Evolutionary conservation across 768 basidiomycete genomes (phyloP).

Genomic region (Podaxis sp.): DNA sequence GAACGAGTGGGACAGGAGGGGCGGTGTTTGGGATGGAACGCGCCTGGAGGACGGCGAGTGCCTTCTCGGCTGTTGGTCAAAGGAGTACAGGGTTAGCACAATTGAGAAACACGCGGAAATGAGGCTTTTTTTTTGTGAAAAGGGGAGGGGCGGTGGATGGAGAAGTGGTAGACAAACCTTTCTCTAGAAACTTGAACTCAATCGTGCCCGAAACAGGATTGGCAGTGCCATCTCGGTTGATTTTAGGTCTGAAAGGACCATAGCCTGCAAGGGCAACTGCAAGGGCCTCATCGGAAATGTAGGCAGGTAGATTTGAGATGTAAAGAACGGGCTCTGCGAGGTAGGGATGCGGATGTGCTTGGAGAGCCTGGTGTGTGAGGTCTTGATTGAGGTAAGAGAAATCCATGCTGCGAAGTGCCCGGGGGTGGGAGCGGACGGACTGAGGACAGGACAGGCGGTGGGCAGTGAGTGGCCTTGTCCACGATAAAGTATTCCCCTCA

Average conservation of each 20-base stretch:
- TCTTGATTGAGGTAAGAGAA: slow-evolving; percentile 34
- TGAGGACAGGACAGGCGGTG: not conserved
- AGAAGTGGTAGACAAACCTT: slow-evolving; percentile 47
- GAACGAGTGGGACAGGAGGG: slow-evolving; percentile 56
- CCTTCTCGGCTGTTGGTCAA: slow-evolving; percentile 69
- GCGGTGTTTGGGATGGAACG: slow-evolving; percentile 60
- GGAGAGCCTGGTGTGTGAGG: slow-evolving; percentile 27
- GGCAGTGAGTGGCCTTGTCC: not conserved
- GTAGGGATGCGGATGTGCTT: slow-evolving; percentile 63
- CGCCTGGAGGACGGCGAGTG: slow-evolving; percentile 77
- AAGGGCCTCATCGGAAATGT: slow-evolving; percentile 72
- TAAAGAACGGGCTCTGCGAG: slow-evolving; percentile 80
- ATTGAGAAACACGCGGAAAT: slow-evolving; percentile 8
- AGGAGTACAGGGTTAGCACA: slow-evolving; percentile 11
- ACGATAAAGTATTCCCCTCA: not conserved
- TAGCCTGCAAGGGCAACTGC: slow-evolving; percentile 70
- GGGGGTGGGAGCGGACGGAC: not conserved
- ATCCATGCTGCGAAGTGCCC: slow-evolving; percentile 33
- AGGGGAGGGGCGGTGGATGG: not conserved
- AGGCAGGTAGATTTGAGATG: slow-evolving; percentile 72
- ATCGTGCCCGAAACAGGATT: slow-evolving; percentile 65
- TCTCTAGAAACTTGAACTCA: slow-evolving; percentile 79
- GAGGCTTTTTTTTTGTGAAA: not conserved
- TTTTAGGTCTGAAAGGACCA: slow-evolving; percentile 78
- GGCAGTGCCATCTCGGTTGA: slow-evolving; percentile 53